Evolutionary conservation across 108 stramenopile genomes (phyloP).

Genomic region (Stephanodiscus minutulus): DNA sequence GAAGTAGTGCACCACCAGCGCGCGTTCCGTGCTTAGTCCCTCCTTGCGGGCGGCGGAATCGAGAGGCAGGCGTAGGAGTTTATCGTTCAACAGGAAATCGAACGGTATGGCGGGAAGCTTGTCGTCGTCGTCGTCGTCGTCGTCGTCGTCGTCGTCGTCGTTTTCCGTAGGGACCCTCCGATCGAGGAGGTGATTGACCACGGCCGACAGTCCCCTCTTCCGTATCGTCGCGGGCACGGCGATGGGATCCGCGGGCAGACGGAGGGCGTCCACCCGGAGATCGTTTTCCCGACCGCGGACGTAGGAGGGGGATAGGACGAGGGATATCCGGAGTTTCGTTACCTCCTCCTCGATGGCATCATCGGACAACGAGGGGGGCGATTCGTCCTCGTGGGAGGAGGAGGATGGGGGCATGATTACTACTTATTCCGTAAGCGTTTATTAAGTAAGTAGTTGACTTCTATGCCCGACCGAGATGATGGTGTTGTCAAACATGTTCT

Average conservation of each 20-base stretch:
- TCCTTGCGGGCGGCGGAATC: slow-evolving; percentile 73
- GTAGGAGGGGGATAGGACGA: slow-evolving; percentile 31
- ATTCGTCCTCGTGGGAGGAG: slow-evolving; percentile 18
- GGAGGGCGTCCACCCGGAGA: slow-evolving; percentile 28
- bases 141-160: slow-evolving; percentile 29
- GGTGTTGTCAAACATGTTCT: slow-evolving; percentile 6
- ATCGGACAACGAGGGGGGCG: neutral
- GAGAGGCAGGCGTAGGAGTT: slow-evolving; percentile 69
- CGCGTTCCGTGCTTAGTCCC: slow-evolving; percentile 72
- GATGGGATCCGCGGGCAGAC: slow-evolving; percentile 75
- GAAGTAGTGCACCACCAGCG: slow-evolving; percentile 71
- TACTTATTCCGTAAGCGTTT: neutral
- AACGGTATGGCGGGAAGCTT: slow-evolving; percentile 65
- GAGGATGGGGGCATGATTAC: neutral
- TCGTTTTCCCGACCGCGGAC: neutral
- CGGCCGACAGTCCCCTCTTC: slow-evolving; percentile 76
- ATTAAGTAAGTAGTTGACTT: neutral
- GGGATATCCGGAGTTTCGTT: slow-evolving; percentile 36
- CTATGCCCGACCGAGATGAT: neutral
- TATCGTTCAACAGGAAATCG: slow-evolving; percentile 78
- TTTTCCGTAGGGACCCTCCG: slow-evolving; percentile 37
- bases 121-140: slow-evolving; percentile 42
- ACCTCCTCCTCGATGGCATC: neutral
- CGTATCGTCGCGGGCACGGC: slow-evolving; percentile 77
- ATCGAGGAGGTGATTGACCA: slow-evolving; percentile 63